Evolutionary conservation across 805 yeast species (phyloP), one percentile per base, ranked within the genome.

Genomic region (Myxozyma neotropica): DNA sequence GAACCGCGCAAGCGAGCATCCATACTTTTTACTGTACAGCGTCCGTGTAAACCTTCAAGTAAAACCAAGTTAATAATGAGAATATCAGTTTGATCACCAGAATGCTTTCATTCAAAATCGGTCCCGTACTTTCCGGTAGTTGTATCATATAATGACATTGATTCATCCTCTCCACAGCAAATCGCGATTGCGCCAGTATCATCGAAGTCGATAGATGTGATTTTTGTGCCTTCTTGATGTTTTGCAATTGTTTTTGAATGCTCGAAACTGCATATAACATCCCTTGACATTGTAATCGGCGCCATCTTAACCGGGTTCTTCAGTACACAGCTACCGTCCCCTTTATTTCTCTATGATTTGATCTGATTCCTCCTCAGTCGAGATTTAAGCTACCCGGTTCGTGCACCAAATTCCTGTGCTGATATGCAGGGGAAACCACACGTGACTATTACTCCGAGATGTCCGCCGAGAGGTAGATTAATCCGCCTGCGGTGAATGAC

Each of bases 21-120:
- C 99, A 68, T 94, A 94, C 70, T 94, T 94, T 74, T 91, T 92
- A 29, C 94, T 86, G 59, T 83, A 86, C 7, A 89, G 80, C 3
- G 90, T 83, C 67, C 86, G 88, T 45, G 59, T 63, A 57, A 70
- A 73, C n/a, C 69, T 67, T 24, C 8, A 21, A 2, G 24, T n/a
- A 8, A 6, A 12, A 27, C n/a, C n/a, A n/a, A n/a, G n/a, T n/a
- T n/a, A n/a, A n/a, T n/a, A n/a, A n/a, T n/a, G n/a, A n/a, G n/a
- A n/a, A 19, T 43, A 5, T 46, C 24, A 46, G 21, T 24, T 23
- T 45, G 19, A 24, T 19, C 12, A 4, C 12, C 4, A 35, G n/a
- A 35, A 13, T 4, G n/a, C 4, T 8, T 10, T 4, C 13, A 2
- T 33, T 24, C 27, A 13, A 43, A 17, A 19, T 6, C 17, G 33